These are phyloP conservation scores for Gillenia trifoliata DNA, from an alignment of 306 rosid genomes.

Conservation along the genomic window DNA sequence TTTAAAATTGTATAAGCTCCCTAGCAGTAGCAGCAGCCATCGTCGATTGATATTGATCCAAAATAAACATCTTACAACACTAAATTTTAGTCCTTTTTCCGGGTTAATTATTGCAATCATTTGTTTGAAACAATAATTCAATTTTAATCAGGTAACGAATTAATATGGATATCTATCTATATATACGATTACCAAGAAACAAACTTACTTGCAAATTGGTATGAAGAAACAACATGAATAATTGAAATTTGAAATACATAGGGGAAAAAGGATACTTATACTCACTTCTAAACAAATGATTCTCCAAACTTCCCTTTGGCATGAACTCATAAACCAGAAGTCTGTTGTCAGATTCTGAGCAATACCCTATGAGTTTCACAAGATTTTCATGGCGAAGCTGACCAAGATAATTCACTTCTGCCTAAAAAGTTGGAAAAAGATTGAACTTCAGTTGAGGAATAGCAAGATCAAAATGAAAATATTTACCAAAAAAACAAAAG, in stretches of 20 bases:
- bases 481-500: too few relatives aligned
- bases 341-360: constrained; percentile 69
- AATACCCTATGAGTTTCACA: constrained; percentile 86
- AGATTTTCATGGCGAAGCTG: constrained; percentile 83
- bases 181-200: background rate
- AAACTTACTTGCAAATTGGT: background rate
- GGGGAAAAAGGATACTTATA: constrained; percentile 19
- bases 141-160: background rate
- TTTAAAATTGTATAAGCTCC: background rate
- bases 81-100: background rate
- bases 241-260: background rate
- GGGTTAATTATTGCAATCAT: too few relatives aligned
- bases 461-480: background rate
- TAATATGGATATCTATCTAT: background rate
- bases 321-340: constrained; percentile 89
- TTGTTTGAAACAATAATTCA: background rate
- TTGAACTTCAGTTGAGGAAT: constrained; percentile 10
- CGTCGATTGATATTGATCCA: background rate
- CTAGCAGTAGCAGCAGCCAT: background rate
- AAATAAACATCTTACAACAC: background rate
- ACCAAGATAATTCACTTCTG: constrained; percentile 90
- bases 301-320: constrained; percentile 90
- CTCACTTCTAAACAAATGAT: constrained; percentile 88
- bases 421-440: constrained; percentile 38
- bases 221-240: background rate